A percentile compares a stretch with the other conserved stretches of the same genome.
These are phyloP conservation scores for Theobroma grandiflorum DNA, from an alignment of 441 rosid genomes.

Conservation along the genomic window DNA sequence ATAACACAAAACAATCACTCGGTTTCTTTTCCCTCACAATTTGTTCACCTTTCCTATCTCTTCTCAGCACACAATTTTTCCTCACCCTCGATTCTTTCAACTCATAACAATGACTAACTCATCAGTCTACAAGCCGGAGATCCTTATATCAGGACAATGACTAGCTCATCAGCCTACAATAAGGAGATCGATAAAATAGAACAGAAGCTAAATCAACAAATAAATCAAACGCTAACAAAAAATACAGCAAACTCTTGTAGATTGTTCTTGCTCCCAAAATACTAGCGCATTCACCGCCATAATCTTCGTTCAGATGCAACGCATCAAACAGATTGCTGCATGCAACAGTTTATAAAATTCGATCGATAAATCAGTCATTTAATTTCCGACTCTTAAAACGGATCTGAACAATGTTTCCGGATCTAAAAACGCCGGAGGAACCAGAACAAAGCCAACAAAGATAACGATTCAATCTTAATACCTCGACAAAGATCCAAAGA, in stretches of 20 bases:
- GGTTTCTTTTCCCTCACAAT: constrained; percentile 5
- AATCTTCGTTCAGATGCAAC: not conserved
- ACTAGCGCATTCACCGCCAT: not conserved
- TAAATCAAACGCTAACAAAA: constrained; percentile 9
- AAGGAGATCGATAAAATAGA: not conserved
- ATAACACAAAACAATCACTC: constrained; percentile 24
- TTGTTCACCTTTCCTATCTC: not conserved
- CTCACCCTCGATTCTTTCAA: not conserved
- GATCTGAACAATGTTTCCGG: not conserved
- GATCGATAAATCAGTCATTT: not conserved
- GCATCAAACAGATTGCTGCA: not conserved
- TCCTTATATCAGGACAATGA: not conserved
- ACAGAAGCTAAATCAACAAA: not conserved
- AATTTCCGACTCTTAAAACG: not conserved
- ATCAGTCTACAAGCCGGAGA: not conserved
- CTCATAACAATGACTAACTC: not conserved
- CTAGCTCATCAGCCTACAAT: constrained; percentile 9
- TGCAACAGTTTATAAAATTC: not conserved
- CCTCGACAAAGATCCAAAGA: not conserved
- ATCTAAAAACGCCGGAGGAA: not conserved
- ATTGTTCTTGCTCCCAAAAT: not conserved
- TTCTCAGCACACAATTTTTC: not conserved
- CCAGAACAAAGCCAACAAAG: not conserved
- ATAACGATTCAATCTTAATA: not conserved
- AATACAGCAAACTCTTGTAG: not conserved